These are phyloP conservation scores for Cladosporium sp. DNA, from an alignment of 2,329 filamentous ascomycete genomes.

Conservation along the genomic window DNA sequence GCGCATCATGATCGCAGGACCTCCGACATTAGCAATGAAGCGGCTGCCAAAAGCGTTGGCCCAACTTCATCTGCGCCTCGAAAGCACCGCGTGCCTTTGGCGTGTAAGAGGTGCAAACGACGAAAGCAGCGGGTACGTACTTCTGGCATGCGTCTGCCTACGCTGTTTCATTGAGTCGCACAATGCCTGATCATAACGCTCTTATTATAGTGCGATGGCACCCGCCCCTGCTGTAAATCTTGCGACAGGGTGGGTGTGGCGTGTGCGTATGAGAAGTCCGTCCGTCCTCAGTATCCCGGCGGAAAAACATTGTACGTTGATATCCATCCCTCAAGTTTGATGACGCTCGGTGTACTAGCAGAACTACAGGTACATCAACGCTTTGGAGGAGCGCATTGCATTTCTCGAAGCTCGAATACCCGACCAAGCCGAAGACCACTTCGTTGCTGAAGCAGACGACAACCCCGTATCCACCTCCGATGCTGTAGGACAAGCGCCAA, in stretches of 20 bases:
- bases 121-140: slow-evolving; percentile 7
- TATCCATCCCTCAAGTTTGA: not conserved
- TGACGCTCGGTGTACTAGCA: not conserved
- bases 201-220: slow-evolving; percentile 9
- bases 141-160: not conserved
- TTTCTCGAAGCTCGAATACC: slow-evolving; percentile 9
- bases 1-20: not conserved
- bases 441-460: not conserved
- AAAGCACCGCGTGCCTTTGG: slow-evolving; percentile 7
- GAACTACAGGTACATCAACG: slow-evolving; percentile 2
- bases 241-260: slow-evolving; percentile 3
- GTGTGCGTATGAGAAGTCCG: slow-evolving; percentile 7
- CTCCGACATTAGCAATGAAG: not conserved
- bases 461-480: not conserved
- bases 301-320: slow-evolving; percentile 5
- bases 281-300: slow-evolving; percentile 9
- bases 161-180: not conserved
- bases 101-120: slow-evolving; percentile 9
- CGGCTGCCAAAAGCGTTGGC: too few relatives aligned
- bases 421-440: slow-evolving; percentile 4
- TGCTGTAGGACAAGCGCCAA: not conserved
- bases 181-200: not conserved
- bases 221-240: slow-evolving; percentile 6
- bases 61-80: not conserved
- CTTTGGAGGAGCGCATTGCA: slow-evolving; percentile 9